phyloP scores from a whole-genome alignment of 2,329 filamentous ascomycete genomes.

The Fusarium sp. region DNA sequence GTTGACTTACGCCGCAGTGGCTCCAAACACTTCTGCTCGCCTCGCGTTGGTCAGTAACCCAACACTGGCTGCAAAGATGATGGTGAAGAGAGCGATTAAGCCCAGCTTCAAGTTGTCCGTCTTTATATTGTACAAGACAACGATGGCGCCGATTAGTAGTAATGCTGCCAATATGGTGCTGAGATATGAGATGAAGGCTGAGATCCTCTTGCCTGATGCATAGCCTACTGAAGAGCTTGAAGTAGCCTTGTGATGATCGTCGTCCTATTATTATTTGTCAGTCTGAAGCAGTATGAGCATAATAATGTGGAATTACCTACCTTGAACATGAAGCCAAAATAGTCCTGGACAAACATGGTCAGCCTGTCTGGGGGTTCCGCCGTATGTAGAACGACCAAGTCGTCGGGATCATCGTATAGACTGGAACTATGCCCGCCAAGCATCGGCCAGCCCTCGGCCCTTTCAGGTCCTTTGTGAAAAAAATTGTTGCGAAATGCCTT shows the following conservation, averaged over 20 bases:
- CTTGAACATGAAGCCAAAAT: constrained; percentile 13
- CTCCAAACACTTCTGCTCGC: constrained; percentile 13
- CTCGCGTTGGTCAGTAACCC: constrained; percentile 14
- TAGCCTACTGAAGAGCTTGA: not conserved
- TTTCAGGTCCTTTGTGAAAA: constrained; percentile 7
- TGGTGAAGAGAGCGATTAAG: constrained; percentile 15
- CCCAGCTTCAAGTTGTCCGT: constrained; percentile 14
- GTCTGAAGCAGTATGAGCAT: accelerated
- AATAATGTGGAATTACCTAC: too few species aligned
- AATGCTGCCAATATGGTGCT: constrained; percentile 14
- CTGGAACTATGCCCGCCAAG: constrained; percentile 6
- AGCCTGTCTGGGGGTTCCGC: constrained; percentile 8
- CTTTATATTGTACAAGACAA: constrained; percentile 12
- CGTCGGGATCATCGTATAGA: constrained; percentile 14
- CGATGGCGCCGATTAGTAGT: constrained; percentile 14
- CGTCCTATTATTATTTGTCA: not conserved
- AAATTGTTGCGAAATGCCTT: constrained; percentile 14
- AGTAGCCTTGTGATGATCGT: not conserved
- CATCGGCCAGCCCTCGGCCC: constrained; percentile 5
- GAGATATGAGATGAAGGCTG: constrained; percentile 11
- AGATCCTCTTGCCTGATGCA: constrained; percentile 10
- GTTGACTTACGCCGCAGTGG: constrained; percentile 13
- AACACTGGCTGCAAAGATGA: constrained; percentile 12
- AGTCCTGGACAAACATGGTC: constrained; percentile 14
- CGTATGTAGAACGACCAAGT: constrained; percentile 8